Percentiles rank a stretch among this genome's conserved stretches.
Conservation (phyloP, 1,284 basidiomycete species). For the Apiotrichum porosum region DNA sequence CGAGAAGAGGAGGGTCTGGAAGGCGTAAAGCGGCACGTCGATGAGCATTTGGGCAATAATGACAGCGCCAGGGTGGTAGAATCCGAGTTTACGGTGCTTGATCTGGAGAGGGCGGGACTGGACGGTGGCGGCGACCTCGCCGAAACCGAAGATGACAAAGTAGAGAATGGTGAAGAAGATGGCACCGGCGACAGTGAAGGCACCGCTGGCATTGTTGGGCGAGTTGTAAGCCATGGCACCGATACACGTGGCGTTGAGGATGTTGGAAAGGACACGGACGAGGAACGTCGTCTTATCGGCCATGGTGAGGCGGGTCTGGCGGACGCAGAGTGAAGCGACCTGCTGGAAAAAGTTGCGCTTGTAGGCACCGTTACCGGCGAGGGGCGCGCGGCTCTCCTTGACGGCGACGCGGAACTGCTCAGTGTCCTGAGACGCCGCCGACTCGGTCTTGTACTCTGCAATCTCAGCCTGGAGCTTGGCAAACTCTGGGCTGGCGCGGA, state of each 20-base stretch:
- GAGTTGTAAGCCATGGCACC: slow-evolving; percentile 70
- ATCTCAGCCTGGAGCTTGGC: slow-evolving; percentile 60
- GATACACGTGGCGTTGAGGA: slow-evolving; percentile 48
- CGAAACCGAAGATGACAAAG: slow-evolving; percentile 52
- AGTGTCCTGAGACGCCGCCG: too few relatives aligned
- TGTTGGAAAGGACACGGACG: slow-evolving; percentile 35
- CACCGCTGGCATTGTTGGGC: slow-evolving; percentile 56
- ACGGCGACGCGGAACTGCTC: too few relatives aligned
- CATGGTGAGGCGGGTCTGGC: slow-evolving; percentile 37
- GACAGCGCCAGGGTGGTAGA: slow-evolving; percentile 47
- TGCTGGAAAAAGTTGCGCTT: slow-evolving; percentile 19
- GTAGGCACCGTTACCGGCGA: slow-evolving; percentile 26
- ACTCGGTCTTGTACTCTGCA: slow-evolving; percentile 22
- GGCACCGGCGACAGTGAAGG: slow-evolving; percentile 63
- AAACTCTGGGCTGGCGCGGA: slow-evolving; percentile 52
- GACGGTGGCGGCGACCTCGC: slow-evolving; percentile 70
- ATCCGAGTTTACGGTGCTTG: slow-evolving; percentile 51
- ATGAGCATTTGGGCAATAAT: slow-evolving; percentile 65
- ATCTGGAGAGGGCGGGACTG: slow-evolving; percentile 66
- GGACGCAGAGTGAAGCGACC: slow-evolving; percentile 26
- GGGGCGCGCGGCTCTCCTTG: slow-evolving; percentile 15
- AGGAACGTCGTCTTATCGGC: slow-evolving; percentile 24
- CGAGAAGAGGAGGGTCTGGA: slow-evolving; percentile 46
- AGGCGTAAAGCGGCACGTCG: slow-evolving; percentile 48
- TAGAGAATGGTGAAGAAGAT: slow-evolving; percentile 51